Evolutionary conservation across 1,139 yeast species (phyloP), one percentile per base, ranked within the genome.

Genomic region (Debaryomyces sp.): DNA sequence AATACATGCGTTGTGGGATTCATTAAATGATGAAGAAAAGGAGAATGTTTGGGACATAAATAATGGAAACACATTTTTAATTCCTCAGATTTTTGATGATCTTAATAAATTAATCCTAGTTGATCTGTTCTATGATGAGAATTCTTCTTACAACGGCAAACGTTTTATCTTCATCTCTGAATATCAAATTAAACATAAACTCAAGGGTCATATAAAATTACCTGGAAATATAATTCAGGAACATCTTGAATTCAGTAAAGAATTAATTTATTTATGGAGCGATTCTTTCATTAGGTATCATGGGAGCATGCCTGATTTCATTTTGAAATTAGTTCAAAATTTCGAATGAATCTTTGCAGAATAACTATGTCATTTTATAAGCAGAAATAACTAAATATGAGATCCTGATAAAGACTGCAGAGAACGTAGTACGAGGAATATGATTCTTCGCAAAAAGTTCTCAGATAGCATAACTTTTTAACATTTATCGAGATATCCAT

Each of bases 1-100:
- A 46, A 52, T 54, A 30, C 56, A 46, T 23, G 51, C 44, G 22
- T 41, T 61, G n/a, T 49, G 51, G 18, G 43, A 43, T 15, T 47
- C 51, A 17, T 21, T 62, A 29, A 17, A 54, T 21, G 45, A 45
- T 5, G 54, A 51, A 7, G 60, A 57, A 32, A 42, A 48, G 33
- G 41, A 47, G 3, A 41, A 51, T 29, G 46, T 57, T 32, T 66
- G 71, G 72, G 57, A 59, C 17, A 35, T 48, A 2, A 39, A 42
- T 5, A 49, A 55, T 30, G 59, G 62, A 1, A 54, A 52, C 9
- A 44, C 44, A 3, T 56, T 54, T 40, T 48, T 69, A 17, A 50
- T 63, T 8, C 74, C 75, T 1, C 64, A 58, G 36, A 57, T 58
- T 2, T 67, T 59, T 46, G 53, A 49, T 10, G 6, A 39, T 18